Evolutionary conservation across 2,329 filamentous ascomycete genomes (phyloP), one percentile per base, ranked within the genome.

Genomic region (Pleoardoris graminearum): DNA sequence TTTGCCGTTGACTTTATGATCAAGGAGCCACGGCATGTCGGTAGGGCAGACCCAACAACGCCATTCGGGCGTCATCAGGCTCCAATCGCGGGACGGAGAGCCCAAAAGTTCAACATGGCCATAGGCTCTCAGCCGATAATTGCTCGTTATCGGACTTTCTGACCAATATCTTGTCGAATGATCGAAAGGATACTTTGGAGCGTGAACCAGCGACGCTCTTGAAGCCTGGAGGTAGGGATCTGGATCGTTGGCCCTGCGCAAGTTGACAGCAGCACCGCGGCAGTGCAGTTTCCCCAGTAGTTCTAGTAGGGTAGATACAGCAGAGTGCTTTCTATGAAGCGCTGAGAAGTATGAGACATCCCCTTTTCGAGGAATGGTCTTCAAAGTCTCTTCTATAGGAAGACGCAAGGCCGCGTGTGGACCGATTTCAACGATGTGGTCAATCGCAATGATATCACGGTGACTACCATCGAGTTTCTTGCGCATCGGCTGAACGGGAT

Each of bases 21-120:
- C 55, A 2, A 36, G 38, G 16, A 66, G 22, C 67, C 59, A 71
- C 5, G 60, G 39, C 3, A 43, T 14, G 23, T 43, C 39, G 10
- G 29, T 30, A 17, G 27, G 19, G 16, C 68, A 66, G 16, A 79
- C 65, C 29, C 77, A 63, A 33, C 77, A 77, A 11, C 79, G 69
- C 79, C 79, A 82, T 27, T 43, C 32, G 0, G 67, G 60, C 16
- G 66, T 59, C 2, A 61, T 38, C 2, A 55, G 58, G 3, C 68
- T 53, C 69, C 66, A 25, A 68, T 67, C 51, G 3, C n/a, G 21
- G 2, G 39, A 30, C 11, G 30, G 46, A 2, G 68, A 50, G 23
- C 62, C 55, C 5, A 58, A 35, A 3, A 58, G 21, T 14, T 44
- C 41, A 8, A 22, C 27, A 3, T 21, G 27, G 4, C 27, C 27